Base-by-base conservation (phyloP, 2,329 filamentous ascomycete species). In the Fusarium agapanthi region DNA sequence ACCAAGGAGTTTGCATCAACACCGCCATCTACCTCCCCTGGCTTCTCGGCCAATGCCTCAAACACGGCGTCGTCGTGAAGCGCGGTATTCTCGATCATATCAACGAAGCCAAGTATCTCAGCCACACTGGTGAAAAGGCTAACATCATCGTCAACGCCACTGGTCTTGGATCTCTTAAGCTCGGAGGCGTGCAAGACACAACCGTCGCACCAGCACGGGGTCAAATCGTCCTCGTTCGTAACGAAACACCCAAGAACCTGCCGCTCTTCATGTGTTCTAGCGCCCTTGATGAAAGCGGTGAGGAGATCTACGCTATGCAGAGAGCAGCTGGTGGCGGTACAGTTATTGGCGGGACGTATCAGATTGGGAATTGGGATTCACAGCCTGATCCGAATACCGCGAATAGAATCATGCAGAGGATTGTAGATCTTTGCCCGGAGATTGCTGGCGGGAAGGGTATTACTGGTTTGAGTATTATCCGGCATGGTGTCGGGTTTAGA, bases 1-100 rank as follows among this genome's bases (percentile, higher is more conserved):
- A 96, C 81, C 94, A 89, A 14, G 95, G 93, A 2, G 91, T 97
- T 22, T 98, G 95, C 83, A 95, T 98, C 80, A 98, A 98, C 83
- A 93, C 93, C 0, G 90, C 93, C 43, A 83, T 97, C 62, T 98
- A 97, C 82, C 89, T 98, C 2, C 90, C 93, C 4, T 98, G 93
- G 90, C 90, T 98, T 0, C 85, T 93, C 0, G 92, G 93, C 2
- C 92, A 96, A 82, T 97, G 94, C 80, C 86, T 93, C 30, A 90
- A 89, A 76, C 88, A 90, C 61, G 93, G 94, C n/a, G 92, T 93
- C 9, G 84, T 89, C 2, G 84, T 95, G 76, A 88, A 89, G 75
- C 89, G 93, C 18, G 89, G 83, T 4, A 81, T 88, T 1, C 82
- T 95, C 38, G 82, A 83, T 15, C 92, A 97, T 79, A 88, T 98